Conservation (phyloP, 441 rosid species). For the Syzygium malaccense region DNA sequence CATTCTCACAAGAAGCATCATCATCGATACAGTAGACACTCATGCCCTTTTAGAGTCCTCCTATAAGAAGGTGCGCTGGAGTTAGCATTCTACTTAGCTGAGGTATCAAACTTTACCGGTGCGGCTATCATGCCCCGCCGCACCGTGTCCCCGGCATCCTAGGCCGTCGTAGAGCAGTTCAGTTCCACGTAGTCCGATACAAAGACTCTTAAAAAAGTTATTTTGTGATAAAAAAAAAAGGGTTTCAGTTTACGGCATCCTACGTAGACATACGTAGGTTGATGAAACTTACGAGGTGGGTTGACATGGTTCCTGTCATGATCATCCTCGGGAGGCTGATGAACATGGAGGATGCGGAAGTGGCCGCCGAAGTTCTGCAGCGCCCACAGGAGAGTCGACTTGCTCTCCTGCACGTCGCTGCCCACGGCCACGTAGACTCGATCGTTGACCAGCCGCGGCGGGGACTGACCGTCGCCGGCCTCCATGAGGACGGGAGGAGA, state of each 20-base stretch:
- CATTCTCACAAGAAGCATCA: not conserved
- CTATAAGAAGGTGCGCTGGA: not conserved
- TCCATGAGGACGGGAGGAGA: not conserved
- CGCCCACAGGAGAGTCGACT: slow-evolving; percentile 2
- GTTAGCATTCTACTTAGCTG: not conserved
- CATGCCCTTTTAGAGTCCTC: not conserved
- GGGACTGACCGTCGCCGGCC: not conserved
- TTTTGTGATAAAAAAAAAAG: not conserved
- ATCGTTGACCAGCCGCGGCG: not conserved
- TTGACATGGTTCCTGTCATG: not conserved
- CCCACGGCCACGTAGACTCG: slow-evolving; percentile 8
- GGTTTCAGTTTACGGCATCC: not conserved
- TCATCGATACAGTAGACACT: not conserved
- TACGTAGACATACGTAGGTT: not conserved
- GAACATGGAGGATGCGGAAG: slow-evolving; percentile 10
- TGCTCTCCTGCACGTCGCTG: slow-evolving; percentile 1
- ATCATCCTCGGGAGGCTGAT: not conserved
- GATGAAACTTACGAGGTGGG: not conserved
- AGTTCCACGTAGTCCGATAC: not conserved
- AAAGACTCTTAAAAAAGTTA: not conserved
- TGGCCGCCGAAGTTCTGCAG: not conserved
- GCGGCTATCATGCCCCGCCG: not conserved
- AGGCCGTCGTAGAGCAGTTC: not conserved
- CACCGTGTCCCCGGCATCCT: not conserved
- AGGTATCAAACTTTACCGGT: not conserved